Conservation (phyloP, 2,329 filamentous ascomycete genomes). For the Colletotrichum melonis region DNA sequence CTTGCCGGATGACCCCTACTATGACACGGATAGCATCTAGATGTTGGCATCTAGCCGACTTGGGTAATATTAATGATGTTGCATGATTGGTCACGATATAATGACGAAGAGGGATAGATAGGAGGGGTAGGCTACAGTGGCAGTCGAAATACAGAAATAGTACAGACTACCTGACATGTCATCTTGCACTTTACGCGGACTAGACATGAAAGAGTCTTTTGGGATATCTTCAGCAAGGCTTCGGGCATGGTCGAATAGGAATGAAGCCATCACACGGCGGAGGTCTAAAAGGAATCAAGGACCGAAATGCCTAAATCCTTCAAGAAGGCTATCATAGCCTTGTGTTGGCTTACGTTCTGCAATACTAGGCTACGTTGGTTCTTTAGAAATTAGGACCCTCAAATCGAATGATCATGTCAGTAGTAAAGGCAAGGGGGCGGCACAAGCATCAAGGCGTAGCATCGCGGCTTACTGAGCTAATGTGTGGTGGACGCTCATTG, state of each 20-base stretch:
- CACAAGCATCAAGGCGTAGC: background rate
- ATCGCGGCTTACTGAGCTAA: background rate
- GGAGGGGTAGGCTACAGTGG: background rate
- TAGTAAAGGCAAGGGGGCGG: background rate
- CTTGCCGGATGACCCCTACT: conserved; percentile 18
- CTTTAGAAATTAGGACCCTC: background rate
- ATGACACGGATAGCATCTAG: conserved; percentile 27
- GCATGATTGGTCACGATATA: background rate
- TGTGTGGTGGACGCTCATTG: background rate
- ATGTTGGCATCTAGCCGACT: background rate
- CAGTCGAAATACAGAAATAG: too few species aligned
- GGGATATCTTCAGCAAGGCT: background rate
- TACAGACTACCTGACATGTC: too few species aligned
- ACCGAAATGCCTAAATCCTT: background rate
- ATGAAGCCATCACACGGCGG: background rate
- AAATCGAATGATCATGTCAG: background rate
- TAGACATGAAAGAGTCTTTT: too few species aligned
- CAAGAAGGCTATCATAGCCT: too few species aligned
- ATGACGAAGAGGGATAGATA: background rate
- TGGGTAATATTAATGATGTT: background rate
- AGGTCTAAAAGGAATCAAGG: background rate
- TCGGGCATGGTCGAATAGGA: background rate
- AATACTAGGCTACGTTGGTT: background rate
- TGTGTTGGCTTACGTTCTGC: background rate
- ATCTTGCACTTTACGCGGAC: background rate